A percentile compares a stretch with the other conserved stretches of the same genome.
These are phyloP conservation scores for Skeletonema tropicum DNA, from an alignment of 108 stramenopile species.

Conservation along the genomic window DNA sequence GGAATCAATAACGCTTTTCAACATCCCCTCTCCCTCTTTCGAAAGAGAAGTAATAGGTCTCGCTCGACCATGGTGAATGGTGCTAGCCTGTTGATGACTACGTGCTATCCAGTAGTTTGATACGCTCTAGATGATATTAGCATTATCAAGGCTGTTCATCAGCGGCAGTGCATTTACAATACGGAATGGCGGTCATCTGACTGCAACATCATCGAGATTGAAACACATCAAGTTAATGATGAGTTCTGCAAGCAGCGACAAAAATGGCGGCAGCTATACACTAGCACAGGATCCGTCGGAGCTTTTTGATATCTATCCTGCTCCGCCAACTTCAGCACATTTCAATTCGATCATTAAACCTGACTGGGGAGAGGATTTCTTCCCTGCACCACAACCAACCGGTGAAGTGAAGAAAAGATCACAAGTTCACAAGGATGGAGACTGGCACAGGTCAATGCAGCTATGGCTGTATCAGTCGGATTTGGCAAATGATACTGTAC, in stretches of 20 bases:
- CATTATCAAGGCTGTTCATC: neutral
- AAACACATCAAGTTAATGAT: neutral
- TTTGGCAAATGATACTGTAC: slow-evolving; percentile 2
- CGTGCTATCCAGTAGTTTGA: too few species aligned
- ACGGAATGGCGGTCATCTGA: neutral
- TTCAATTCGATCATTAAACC: slow-evolving; percentile 32
- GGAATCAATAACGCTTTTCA: slow-evolving; percentile 5
- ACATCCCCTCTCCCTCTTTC: too few species aligned
- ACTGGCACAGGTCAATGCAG: slow-evolving; percentile 52
- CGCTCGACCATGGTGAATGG: too few species aligned
- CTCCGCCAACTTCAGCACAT: slow-evolving; percentile 25
- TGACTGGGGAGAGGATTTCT: slow-evolving; percentile 37
- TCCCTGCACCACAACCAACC: slow-evolving; percentile 38
- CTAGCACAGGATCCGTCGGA: slow-evolving; percentile 38
- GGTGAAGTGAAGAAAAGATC: slow-evolving; percentile 37
- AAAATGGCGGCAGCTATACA: slow-evolving; percentile 20
- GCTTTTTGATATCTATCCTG: slow-evolving; percentile 44
- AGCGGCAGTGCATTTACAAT: neutral
- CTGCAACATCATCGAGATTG: neutral
- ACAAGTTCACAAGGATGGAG: slow-evolving; percentile 38
- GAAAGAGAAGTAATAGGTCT: too few species aligned
- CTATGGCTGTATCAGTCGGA: slow-evolving; percentile 36
- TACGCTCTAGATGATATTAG: neutral
- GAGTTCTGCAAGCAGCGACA: neutral
- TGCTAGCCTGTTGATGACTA: too few species aligned